Percentiles rank a stretch among this genome's conserved stretches.
phyloP scores from a whole-genome alignment of 768 basidiomycete species.

The Terana coerulea region DNA sequence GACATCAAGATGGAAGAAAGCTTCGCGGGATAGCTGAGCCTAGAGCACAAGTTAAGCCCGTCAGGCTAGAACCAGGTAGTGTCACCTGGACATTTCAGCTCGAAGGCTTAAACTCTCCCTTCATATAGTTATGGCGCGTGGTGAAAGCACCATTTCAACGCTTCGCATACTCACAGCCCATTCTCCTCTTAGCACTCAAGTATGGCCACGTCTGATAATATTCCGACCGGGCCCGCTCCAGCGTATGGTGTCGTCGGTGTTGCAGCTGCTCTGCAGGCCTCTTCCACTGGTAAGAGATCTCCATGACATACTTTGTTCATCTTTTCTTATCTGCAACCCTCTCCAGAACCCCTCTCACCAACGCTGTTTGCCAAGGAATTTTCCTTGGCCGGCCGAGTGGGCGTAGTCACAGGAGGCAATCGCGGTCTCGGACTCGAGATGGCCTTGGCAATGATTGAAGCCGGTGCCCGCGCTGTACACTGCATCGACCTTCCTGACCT shows the following conservation, averaged over 20 bases:
- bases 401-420: slow-evolving; percentile 30
- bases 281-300: background rate
- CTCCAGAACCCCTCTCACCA: background rate
- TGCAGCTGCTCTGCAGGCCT: background rate
- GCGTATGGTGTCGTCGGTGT: background rate
- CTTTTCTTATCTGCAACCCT: background rate
- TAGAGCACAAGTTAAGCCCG: no score
- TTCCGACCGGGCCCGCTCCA: background rate
- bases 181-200: background rate
- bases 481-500: slow-evolving; percentile 55
- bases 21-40: no score
- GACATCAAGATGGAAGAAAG: no score
- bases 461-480: slow-evolving; percentile 58
- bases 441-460: slow-evolving; percentile 67
- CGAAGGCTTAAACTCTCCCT: no score
- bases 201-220: background rate
- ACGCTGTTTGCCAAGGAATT: slow-evolving; percentile 13
- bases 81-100: no score
- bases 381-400: slow-evolving; percentile 24
- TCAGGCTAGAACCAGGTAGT: no score
- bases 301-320: background rate
- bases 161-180: background rate
- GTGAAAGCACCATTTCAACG: background rate
- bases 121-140: no score
- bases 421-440: slow-evolving; percentile 72